Evolutionary conservation across 2,329 filamentous ascomycete genomes (phyloP).

Genomic region (Aspergillus transmontanensis): DNA sequence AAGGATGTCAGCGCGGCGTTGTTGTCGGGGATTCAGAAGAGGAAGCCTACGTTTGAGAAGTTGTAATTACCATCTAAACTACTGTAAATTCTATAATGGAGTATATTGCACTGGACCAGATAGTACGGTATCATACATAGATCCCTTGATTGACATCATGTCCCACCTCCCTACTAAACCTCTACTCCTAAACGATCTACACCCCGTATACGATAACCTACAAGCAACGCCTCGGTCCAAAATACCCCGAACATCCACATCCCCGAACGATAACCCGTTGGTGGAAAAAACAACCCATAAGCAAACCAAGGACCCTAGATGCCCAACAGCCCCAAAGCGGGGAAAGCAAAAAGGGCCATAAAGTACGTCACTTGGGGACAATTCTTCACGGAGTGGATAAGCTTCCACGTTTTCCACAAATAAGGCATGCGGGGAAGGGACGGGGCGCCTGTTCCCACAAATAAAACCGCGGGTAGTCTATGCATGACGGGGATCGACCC

Average conservation of each 20-base stretch:
- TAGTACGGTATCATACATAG: neutral
- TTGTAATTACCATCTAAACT: conserved; percentile 52
- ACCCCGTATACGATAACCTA: neutral
- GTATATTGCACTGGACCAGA: neutral
- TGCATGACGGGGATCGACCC: neutral
- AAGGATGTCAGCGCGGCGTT: conserved; percentile 75
- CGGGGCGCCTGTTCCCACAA: neutral
- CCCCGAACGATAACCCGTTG: neutral
- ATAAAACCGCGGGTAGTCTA: neutral
- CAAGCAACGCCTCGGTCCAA: neutral
- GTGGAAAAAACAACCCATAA: neutral
- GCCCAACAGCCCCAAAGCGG: neutral
- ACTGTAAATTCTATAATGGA: neutral
- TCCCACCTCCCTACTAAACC: neutral
- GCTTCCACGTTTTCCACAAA: neutral
- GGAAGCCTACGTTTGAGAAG: conserved; percentile 81
- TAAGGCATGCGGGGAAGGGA: neutral
- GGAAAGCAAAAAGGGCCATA: neutral
- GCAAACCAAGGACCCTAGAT: neutral
- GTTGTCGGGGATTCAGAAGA: conserved; percentile 75
- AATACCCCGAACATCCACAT: neutral
- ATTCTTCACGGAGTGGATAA: neutral
- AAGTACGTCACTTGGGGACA: neutral
- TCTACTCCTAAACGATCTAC: neutral
- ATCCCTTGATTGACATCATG: neutral